Evolutionary conservation across 1,139 yeast genomes (phyloP).

Genomic region (Debaryomyces sp.): DNA sequence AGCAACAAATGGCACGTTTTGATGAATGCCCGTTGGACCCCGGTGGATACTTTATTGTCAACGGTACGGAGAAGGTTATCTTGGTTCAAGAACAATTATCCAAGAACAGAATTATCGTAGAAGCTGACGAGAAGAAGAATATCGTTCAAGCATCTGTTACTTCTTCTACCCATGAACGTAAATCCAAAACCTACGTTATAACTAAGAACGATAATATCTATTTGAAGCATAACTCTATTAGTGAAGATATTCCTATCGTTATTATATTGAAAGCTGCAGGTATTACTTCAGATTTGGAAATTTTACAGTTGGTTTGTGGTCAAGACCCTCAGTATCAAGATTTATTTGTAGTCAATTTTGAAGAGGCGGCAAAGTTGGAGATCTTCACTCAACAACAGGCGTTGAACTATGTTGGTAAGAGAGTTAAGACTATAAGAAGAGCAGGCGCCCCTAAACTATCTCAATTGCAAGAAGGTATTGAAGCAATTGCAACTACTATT

Average conservation of each 20-base stretch:
- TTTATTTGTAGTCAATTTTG: slow-evolving; percentile 87
- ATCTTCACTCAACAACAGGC: slow-evolving; percentile 95
- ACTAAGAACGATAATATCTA: slow-evolving; percentile 89
- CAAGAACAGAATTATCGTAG: slow-evolving; percentile 96
- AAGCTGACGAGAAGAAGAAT: slow-evolving; percentile 92
- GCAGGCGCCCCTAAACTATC: slow-evolving; percentile 80
- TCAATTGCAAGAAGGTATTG: slow-evolving; percentile 90
- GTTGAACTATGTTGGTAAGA: slow-evolving; percentile 82
- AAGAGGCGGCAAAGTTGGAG: slow-evolving; percentile 86
- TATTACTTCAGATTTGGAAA: slow-evolving; percentile 86
- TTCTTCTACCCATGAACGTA: slow-evolving; percentile 96
- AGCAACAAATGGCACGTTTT: slow-evolving; percentile 80
- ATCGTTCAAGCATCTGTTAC: slow-evolving; percentile 98
- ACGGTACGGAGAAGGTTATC: slow-evolving; percentile 97
- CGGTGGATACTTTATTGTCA: slow-evolving; percentile 96
- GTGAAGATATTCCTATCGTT: slow-evolving; percentile 95
- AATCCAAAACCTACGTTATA: slow-evolving; percentile 93
- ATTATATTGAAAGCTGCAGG: slow-evolving; percentile 96
- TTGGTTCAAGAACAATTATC: slow-evolving; percentile 95
- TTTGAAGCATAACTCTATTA: slow-evolving; percentile 89
- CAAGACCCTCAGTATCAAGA: slow-evolving; percentile 87
- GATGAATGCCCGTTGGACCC: slow-evolving; percentile 98
- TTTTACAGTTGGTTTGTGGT: slow-evolving; percentile 93
- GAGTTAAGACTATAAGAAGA: slow-evolving; percentile 91
- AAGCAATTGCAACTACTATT: slow-evolving; percentile 94